A percentile compares a stretch with the other conserved stretches of the same genome.
Evolutionary conservation across 78 protist genomes (phyloP).

Genomic region (Dictyostelium firmibasis): DNA sequence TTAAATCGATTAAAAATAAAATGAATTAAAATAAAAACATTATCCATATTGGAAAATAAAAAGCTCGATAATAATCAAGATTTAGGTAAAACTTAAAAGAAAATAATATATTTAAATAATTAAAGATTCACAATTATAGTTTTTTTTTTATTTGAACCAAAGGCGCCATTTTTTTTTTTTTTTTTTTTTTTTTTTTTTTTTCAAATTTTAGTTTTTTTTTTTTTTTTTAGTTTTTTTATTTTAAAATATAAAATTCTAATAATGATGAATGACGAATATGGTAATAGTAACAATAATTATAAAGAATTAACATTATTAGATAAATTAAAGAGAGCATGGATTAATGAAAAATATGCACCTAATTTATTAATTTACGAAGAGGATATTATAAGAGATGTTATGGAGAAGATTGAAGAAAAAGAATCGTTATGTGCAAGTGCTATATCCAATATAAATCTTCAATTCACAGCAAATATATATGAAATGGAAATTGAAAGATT

Average conservation of each 20-base stretch:
- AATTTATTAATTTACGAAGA: conserved; percentile 17
- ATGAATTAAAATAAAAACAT: background rate
- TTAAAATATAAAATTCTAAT: too few species aligned
- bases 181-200: too few species aligned
- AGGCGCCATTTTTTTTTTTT: too few species aligned
- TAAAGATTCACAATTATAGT: background rate
- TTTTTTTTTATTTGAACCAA: too few species aligned
- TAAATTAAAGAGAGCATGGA: conserved; percentile 35
- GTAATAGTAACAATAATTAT: background rate
- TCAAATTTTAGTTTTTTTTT: too few species aligned
- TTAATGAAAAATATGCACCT: conserved; percentile 59
- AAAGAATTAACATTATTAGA: background rate
- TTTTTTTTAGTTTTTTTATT: too few species aligned
- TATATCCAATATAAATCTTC: background rate
- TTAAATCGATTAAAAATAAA: background rate
- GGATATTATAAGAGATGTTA: background rate
- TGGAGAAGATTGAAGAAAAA: conserved; percentile 10
- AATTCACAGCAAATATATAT: conserved; percentile 54
- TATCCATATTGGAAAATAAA: background rate
- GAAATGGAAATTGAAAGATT: conserved; percentile 77
- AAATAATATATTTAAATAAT: too few species aligned
- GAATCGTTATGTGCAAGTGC: conserved; percentile 6
- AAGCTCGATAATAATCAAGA: background rate
- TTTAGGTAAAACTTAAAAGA: background rate
- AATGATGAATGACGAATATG: background rate